A percentile compares a stretch with the other conserved stretches of the same genome.
These are phyloP conservation scores for Gnomoniopsis smithogilvyi DNA, from an alignment of 2,329 filamentous ascomycete species.

Conservation along the genomic window DNA sequence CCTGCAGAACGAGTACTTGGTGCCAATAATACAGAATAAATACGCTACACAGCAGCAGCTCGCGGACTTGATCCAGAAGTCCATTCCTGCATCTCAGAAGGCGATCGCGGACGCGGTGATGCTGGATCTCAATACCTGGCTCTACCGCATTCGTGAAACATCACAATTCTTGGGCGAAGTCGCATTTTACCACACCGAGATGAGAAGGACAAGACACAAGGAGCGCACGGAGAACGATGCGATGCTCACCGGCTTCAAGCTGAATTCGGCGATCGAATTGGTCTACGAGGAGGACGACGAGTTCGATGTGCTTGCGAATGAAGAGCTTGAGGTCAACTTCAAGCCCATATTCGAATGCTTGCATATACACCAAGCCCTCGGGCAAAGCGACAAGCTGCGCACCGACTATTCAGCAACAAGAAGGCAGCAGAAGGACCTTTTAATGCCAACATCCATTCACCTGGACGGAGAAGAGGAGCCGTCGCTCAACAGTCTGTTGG, in stretches of 20 bases:
- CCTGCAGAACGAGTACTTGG: constrained; percentile 89
- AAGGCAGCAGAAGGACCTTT: constrained; percentile 84
- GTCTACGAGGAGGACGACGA: constrained; percentile 95
- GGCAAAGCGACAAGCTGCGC: constrained; percentile 87
- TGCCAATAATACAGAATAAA: constrained; percentile 68
- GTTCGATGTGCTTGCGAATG: constrained; percentile 92
- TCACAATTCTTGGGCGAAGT: constrained; percentile 96
- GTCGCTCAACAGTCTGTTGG: constrained; percentile 83
- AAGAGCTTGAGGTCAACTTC: constrained; percentile 92
- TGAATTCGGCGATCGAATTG: constrained; percentile 94
- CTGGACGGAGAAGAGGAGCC: constrained; percentile 79
- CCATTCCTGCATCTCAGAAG: constrained; percentile 87
- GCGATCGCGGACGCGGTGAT: constrained; percentile 96
- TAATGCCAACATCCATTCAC: constrained; percentile 74
- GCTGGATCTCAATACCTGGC: constrained; percentile 94
- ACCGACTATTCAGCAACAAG: constrained; percentile 89
- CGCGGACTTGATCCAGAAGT: constrained; percentile 92
- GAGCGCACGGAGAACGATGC: constrained; percentile 74
- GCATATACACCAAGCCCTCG: constrained; percentile 93
- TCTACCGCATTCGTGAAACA: constrained; percentile 90
- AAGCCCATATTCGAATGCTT: constrained; percentile 90
- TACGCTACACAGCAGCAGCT: constrained; percentile 94
- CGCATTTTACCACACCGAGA: constrained; percentile 92
- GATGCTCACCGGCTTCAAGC: constrained; percentile 77
- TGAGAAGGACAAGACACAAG: constrained; percentile 78